Evolutionary conservation across 2,329 filamentous ascomycete genomes (phyloP), one percentile per base, ranked within the genome.

Genomic region (Aspergillaceae sp.): DNA sequence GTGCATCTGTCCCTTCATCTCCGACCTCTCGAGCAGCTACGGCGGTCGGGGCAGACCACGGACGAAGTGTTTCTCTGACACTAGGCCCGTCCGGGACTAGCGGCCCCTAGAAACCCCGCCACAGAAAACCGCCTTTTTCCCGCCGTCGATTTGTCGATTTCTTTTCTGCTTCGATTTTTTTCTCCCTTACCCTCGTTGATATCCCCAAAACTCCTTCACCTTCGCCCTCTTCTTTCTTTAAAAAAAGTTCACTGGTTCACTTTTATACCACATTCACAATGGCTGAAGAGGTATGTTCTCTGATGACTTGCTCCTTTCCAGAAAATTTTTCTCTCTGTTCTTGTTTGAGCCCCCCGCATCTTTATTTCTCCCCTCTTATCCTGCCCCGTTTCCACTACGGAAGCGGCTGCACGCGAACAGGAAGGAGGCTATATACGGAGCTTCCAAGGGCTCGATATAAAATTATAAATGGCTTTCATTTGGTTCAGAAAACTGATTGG

Each of bases 231-330:
- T 46, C 46, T 47, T 52, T 49, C 43, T 48, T 43, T 51, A 51
- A 46, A 49, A 48, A 47, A 50, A 50, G 43, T 51, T 42, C 44
- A 46, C 45, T 54, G 44, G 41, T 46, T 51, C 41, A 11, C 26
- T 36, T 43, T 44, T 41, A 43, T 41, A 41, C 51, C 52, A 64
- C 67, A 68, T 62, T 70, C 75, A 80, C 66, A 66, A 83, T 83
- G 80, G 77, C 79, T 69, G 79, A 82, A 69, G 80, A 83, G 76
- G 80, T 83, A 77, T 64, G 77, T 68, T 49, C 48, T 48, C 51
- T 37, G 29, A 40, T 43, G 29, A 38, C 41, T 38, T 37, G 35
- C 37, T 46, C 62, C 47, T 48, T 49, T 47, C 43, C n/a, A n/a
- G 41, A 46, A 45, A 38, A 32, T 50, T 35, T 46, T 43, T 44